phyloP scores from a whole-genome alignment of 306 rosid species.

The Benincasa hispida region DNA sequence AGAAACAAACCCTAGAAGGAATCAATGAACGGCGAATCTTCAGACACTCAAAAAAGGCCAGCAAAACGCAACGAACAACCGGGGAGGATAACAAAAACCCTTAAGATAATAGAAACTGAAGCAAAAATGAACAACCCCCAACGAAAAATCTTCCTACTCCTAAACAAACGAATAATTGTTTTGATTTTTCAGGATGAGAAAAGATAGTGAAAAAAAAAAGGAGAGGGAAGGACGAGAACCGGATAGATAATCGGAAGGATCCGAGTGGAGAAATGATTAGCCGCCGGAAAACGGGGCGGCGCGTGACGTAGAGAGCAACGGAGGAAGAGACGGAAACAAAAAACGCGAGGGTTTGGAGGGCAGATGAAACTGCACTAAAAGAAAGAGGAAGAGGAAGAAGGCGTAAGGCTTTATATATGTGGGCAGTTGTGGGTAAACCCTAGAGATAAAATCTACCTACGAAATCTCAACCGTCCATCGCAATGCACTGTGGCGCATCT shows the following conservation, averaged over 20 bases:
- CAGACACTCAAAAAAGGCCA: slow-evolving; percentile 6
- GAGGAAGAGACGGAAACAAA: background rate
- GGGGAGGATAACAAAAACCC: background rate
- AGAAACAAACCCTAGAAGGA: slow-evolving; percentile 2
- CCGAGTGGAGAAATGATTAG: background rate
- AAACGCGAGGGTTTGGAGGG: slow-evolving; percentile 3
- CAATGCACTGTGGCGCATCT: slow-evolving; percentile 15
- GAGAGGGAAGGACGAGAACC: slow-evolving; percentile 3
- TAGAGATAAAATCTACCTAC: background rate
- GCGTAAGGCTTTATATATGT: background rate
- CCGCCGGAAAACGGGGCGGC: slow-evolving; percentile 23
- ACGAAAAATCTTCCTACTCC: slow-evolving; percentile 3
- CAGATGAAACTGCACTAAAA: slow-evolving; percentile 37
- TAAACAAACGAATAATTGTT: background rate
- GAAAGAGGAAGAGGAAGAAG: background rate
- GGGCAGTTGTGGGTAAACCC: background rate
- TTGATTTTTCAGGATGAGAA: background rate
- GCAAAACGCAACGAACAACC: background rate
- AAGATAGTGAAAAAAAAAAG: background rate
- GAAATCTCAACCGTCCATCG: slow-evolving; percentile 3
- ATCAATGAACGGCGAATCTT: slow-evolving; percentile 2
- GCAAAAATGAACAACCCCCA: background rate
- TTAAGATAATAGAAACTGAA: background rate
- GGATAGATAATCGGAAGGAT: background rate
- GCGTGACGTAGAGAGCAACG: slow-evolving; percentile 13